Conservation (phyloP, 345 rosid species). For the Zanthoxylum bungeanum region DNA sequence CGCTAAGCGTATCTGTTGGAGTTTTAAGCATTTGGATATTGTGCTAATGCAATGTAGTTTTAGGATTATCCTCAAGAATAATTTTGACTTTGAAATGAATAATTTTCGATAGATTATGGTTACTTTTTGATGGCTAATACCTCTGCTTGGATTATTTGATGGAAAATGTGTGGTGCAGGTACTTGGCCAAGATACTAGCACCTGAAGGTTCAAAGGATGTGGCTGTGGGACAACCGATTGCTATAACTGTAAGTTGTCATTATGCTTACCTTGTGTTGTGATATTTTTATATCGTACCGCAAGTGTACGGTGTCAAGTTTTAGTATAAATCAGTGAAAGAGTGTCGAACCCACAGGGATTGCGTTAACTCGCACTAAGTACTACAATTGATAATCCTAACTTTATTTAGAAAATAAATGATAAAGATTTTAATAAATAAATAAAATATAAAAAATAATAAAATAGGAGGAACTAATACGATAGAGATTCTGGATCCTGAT, state of each 20-base stretch:
- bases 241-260: conserved; percentile 46
- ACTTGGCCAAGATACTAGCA: conserved; percentile 67
- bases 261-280: conserved; percentile 8
- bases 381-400: too few species aligned
- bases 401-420: too few species aligned
- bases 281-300: too few species aligned
- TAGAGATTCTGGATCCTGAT: too few species aligned
- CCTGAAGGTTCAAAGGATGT: conserved; percentile 71
- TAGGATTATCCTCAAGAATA: neutral
- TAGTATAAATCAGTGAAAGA: too few species aligned
- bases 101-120: neutral
- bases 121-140: neutral
- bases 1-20: neutral
- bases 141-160: conserved; percentile 6
- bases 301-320: too few species aligned
- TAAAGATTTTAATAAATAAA: too few species aligned
- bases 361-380: too few species aligned
- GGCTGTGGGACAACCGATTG: conserved; percentile 67
- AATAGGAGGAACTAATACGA: too few species aligned
- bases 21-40: neutral
- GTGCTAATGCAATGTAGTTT: neutral
- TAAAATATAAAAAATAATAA: too few species aligned
- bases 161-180: conserved; percentile 35
- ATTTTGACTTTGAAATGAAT: neutral
- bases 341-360: too few species aligned